These are phyloP conservation scores for Rhodamnia rubescens DNA, from an alignment of 345 rosid species.

Conservation along the genomic window DNA sequence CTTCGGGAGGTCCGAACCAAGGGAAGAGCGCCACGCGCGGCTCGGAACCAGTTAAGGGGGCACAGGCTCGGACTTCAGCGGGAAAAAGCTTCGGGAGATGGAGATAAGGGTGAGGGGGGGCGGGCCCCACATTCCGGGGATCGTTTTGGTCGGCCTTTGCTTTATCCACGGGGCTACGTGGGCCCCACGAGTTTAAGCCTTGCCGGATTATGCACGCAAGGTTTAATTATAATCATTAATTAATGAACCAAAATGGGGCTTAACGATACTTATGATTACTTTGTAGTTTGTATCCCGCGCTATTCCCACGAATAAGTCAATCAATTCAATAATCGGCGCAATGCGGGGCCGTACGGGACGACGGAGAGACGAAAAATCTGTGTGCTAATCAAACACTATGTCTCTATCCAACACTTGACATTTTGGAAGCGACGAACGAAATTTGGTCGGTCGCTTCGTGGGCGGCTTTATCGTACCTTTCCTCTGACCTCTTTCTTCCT, in stretches of 20 bases:
- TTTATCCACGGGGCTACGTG: constrained; percentile 7
- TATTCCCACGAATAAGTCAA: not conserved
- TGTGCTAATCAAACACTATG: not conserved
- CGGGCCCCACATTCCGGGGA: not conserved
- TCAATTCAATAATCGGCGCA: not conserved
- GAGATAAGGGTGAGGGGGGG: not conserved
- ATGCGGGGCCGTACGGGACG: not conserved
- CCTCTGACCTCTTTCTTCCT: not conserved
- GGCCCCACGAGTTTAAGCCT: not conserved
- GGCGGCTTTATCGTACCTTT: not conserved
- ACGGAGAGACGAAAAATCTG: not conserved
- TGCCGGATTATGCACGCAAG: constrained; percentile 5
- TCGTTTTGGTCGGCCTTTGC: not conserved
- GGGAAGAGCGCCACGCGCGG: constrained; percentile 19
- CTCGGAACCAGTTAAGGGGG: not conserved
- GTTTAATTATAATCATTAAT: not conserved
- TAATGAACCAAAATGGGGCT: not conserved
- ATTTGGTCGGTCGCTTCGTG: too few species aligned
- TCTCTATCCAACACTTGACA: not conserved
- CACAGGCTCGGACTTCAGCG: constrained; percentile 10
- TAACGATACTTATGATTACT: not conserved
- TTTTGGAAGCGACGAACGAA: too few species aligned
- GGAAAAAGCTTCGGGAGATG: not conserved
- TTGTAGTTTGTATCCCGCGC: not conserved
- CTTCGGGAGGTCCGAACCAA: constrained; percentile 13